Conservation (phyloP, 2,329 filamentous ascomycete genomes). For the Trichoderma guizhouense region DNA sequence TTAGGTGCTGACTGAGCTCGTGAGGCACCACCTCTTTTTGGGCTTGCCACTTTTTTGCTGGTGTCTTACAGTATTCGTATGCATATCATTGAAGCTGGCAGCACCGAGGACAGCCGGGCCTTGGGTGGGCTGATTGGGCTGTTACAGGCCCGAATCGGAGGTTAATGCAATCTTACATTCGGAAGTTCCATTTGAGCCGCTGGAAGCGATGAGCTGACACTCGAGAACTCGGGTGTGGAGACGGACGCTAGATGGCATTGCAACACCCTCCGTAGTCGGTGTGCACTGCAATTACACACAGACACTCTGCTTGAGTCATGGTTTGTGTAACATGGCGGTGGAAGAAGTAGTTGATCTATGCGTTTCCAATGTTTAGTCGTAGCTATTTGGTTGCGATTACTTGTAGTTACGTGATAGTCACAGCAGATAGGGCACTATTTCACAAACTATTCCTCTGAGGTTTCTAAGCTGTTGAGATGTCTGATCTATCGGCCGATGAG, state of each 20-base stretch:
- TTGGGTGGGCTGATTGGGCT: neutral
- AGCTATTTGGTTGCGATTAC: neutral
- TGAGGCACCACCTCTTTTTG: neutral
- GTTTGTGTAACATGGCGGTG: neutral
- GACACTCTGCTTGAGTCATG: neutral
- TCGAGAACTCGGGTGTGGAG: neutral
- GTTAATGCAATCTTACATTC: neutral
- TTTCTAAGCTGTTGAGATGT: neutral
- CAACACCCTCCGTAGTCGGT: slow-evolving; percentile 2
- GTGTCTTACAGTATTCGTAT: neutral
- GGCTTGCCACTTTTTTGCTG: neutral
- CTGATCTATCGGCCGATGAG: neutral
- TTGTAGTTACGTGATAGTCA: neutral
- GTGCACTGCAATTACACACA: neutral
- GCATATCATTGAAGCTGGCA: neutral
- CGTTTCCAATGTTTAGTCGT: neutral
- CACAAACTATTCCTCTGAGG: neutral
- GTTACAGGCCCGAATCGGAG: neutral
- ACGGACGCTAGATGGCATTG: neutral
- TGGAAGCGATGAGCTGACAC: neutral
- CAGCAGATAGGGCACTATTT: neutral
- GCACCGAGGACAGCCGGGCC: neutral
- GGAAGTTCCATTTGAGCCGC: neutral
- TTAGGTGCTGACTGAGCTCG: neutral
- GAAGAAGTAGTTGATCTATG: neutral